A percentile compares a stretch with the other conserved stretches of the same genome.
Evolutionary conservation across 495 filamentous ascomycete species (phyloP).

Genomic region (Zalerion maritima): DNA sequence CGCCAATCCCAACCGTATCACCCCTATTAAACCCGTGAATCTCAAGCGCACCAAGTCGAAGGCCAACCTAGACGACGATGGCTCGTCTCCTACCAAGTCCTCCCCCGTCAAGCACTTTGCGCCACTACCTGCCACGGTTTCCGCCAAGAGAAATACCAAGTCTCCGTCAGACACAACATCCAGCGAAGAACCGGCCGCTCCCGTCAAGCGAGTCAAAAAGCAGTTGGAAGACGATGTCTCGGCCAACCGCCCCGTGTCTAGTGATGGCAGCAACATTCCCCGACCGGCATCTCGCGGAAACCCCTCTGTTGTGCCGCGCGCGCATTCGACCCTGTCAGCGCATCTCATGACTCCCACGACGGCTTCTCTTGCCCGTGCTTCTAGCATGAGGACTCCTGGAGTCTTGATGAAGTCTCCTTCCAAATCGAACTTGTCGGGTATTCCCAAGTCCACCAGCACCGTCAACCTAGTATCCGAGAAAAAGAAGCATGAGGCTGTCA

Average conservation of each 20-base stretch:
- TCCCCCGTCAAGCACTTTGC: conserved; percentile 17
- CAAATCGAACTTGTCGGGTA: conserved; percentile 17
- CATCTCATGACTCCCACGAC: conserved; percentile 67
- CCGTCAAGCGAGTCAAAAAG: conserved; percentile 53
- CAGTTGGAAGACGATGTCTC: conserved; percentile 43
- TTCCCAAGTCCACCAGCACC: conserved; percentile 22
- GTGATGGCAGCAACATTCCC: conserved; percentile 30
- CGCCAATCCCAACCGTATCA: conserved; percentile 41
- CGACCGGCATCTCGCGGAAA: conserved; percentile 25
- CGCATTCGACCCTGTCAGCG: conserved; percentile 25
- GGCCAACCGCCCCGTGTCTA: conserved; percentile 33
- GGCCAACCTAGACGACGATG: conserved; percentile 48
- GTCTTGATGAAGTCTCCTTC: conserved; percentile 20
- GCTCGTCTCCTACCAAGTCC: conserved; percentile 19
- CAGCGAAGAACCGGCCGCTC: conserved; percentile 19
- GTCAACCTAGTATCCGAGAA: conserved; percentile 13
- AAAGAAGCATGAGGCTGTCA: conserved; percentile 6
- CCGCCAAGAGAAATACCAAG: conserved; percentile 16
- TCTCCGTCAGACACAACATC: conserved; percentile 6
- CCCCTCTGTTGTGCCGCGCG: conserved; percentile 21
- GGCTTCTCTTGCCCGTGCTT: conserved; percentile 52
- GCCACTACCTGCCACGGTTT: conserved; percentile 17
- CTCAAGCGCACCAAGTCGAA: conserved; percentile 66
- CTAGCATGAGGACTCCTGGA: conserved; percentile 39
- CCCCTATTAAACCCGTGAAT: conserved; percentile 34